Base-by-base conservation (phyloP, 805 yeast genomes). In the Schizosaccharomyces lindneri region DNA sequence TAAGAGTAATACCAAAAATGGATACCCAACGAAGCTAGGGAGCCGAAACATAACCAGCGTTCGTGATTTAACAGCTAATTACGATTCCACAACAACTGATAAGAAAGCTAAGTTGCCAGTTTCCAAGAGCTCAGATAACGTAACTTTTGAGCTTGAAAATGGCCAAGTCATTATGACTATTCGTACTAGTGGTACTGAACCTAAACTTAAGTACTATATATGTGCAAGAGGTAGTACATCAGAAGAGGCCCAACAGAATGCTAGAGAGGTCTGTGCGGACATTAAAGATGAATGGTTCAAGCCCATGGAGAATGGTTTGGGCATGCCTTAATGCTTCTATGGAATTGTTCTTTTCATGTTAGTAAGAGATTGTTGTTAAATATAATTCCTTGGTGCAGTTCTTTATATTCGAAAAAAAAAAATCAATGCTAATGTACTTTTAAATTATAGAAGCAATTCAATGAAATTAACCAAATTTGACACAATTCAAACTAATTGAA, bases 181-280 rank as follows among this genome's bases (percentile, higher is more conserved):
- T 60, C 77, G 98, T 61, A 97, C 97, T 0, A 87, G 95, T 2
- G 98, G 98, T 11, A 90, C 98, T 0, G 98, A 90, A 70, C 97
- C 97, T 2, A 90, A 90, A 70, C 74, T 90, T 65, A 90, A 90
- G 70, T 85, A 90, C 0, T 90, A 90, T 72, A 82, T 90, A 43
- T 51, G 57, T 29, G 57, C 57, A 9, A 21, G 57, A 21, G 57
- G 36, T 17, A 46, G 48, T 19, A 60, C 64, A 0, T 70, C 73
- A 7, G 85, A 78, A 55, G 67, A 63, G 0, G 68, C 70, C 3
- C 63, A 66, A 0, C 63, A 55, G 0, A 67, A 83, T 7, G 90
- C 95, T 0, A 71, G 71, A 19, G 70, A 73, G 24, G 84, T 87
- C 7, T 90, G 97, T 97, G 69, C 73, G 9, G 67, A 75, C 0